Percentiles rank a stretch among this genome's conserved stretches.
These are phyloP conservation scores for Saturnispora dispora DNA, from an alignment of 805 yeast genomes.

Conservation along the genomic window DNA sequence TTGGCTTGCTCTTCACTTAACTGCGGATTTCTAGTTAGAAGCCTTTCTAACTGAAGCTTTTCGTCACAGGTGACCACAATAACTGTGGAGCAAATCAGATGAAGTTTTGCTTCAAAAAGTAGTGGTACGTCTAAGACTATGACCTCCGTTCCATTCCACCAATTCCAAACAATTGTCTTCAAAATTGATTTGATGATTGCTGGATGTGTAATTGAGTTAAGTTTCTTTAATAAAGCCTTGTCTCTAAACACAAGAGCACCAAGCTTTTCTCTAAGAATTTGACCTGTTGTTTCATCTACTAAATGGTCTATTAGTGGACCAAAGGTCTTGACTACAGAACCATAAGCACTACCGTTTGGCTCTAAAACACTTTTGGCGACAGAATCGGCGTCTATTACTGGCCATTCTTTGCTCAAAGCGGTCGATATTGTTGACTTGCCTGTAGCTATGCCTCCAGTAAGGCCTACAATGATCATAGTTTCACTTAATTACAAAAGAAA, in stretches of 20 bases:
- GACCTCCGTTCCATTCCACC: slow-evolving; percentile 46
- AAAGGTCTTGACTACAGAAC: slow-evolving; percentile 55
- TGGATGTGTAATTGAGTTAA: slow-evolving; percentile 82
- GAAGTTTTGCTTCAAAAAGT: slow-evolving; percentile 70
- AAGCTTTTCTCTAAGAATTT: slow-evolving; percentile 61
- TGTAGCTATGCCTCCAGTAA: slow-evolving; percentile 98
- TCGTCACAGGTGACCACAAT: slow-evolving; percentile 58
- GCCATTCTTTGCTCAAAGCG: slow-evolving; percentile 40
- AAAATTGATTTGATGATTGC: slow-evolving; percentile 66
- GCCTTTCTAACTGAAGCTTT: slow-evolving; percentile 52
- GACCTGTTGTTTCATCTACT: slow-evolving; percentile 39
- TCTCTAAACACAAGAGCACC: slow-evolving; percentile 69
- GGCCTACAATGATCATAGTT: slow-evolving; percentile 80
- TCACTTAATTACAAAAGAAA: background rate
- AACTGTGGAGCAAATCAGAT: slow-evolving; percentile 59
- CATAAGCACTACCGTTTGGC: slow-evolving; percentile 70
- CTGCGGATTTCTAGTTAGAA: slow-evolving; percentile 58
- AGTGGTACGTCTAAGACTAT: slow-evolving; percentile 87
- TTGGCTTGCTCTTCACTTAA: slow-evolving; percentile 56
- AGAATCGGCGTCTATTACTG: slow-evolving; percentile 81
- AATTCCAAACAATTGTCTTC: slow-evolving; percentile 45
- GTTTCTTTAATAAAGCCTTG: slow-evolving; percentile 41
- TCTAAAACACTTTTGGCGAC: slow-evolving; percentile 80
- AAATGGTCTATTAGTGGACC: slow-evolving; percentile 34
- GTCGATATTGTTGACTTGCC: slow-evolving; percentile 89